These are phyloP conservation scores for Phaeophleospora eucalypticola DNA, from an alignment of 2,329 filamentous ascomycete genomes.

Conservation along the genomic window DNA sequence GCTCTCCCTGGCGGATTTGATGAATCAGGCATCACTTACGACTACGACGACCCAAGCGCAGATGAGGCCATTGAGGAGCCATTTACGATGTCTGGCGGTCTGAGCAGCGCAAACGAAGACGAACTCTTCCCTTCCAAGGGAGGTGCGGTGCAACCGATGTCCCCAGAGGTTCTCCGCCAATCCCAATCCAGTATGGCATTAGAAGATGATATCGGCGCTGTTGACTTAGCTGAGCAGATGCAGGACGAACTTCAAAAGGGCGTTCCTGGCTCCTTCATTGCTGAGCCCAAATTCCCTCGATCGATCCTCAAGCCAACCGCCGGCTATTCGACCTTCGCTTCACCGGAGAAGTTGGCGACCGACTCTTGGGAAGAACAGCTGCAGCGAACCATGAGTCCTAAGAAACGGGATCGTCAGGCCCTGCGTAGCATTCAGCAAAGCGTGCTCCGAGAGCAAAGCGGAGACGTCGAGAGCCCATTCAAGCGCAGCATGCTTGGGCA, in stretches of 20 bases:
- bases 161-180: constrained; percentile 25
- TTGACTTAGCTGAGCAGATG: constrained; percentile 56
- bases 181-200: constrained; percentile 30
- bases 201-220: constrained; percentile 41
- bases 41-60: constrained; percentile 48
- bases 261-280: constrained; percentile 73
- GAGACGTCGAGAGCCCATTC: constrained; percentile 45
- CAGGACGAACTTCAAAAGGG: constrained; percentile 62
- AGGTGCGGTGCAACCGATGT: constrained; percentile 29
- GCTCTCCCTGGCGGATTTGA: constrained; percentile 72
- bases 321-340: constrained; percentile 36
- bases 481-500: constrained; percentile 50
- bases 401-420: constrained; percentile 80
- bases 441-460: constrained; percentile 42
- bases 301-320: constrained; percentile 47
- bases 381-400: constrained; percentile 87
- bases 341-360: constrained; percentile 55
- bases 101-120: constrained; percentile 18
- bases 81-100: constrained; percentile 31
- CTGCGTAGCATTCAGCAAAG: constrained; percentile 62
- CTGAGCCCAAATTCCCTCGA: constrained; percentile 59
- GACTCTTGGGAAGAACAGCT: constrained; percentile 94
- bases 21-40: constrained; percentile 41
- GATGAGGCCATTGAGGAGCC: constrained; percentile 41
- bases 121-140: constrained; percentile 25